Conservation (phyloP, 768 basidiomycete species). For the Suillus sp. region DNA sequence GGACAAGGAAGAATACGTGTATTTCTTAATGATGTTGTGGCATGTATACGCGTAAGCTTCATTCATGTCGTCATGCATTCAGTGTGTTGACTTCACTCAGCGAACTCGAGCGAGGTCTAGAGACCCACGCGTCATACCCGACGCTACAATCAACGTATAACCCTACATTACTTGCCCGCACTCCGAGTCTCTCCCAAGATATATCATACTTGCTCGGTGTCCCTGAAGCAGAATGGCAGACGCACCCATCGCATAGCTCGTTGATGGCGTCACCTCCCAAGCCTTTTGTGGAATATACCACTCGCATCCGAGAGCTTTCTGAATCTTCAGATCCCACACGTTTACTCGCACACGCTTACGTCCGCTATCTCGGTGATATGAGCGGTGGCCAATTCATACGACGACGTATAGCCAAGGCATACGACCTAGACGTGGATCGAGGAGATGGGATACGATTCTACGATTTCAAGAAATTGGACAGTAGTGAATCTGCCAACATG, state of each 20-base stretch:
- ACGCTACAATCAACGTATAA: slow-evolving; percentile 71
- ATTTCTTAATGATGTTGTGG: slow-evolving; percentile 78
- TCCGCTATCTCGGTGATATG: slow-evolving; percentile 81
- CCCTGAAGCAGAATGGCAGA: slow-evolving; percentile 53
- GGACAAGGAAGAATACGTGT: slow-evolving; percentile 63
- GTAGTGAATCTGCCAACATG: slow-evolving; percentile 45
- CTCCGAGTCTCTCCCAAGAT: slow-evolving; percentile 61
- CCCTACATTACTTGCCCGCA: slow-evolving; percentile 66
- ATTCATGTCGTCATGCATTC: slow-evolving; percentile 4
- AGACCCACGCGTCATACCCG: slow-evolving; percentile 60
- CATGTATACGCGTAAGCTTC: slow-evolving; percentile 70
- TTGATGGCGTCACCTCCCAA: slow-evolving; percentile 50
- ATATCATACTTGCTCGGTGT: slow-evolving; percentile 62
- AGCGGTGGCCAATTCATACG: slow-evolving; percentile 77
- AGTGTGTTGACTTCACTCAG: slow-evolving; percentile 32
- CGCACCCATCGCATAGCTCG: slow-evolving; percentile 52
- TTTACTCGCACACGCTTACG: slow-evolving; percentile 78
- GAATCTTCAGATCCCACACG: slow-evolving; percentile 44
- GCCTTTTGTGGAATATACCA: slow-evolving; percentile 52
- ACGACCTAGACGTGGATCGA: slow-evolving; percentile 53
- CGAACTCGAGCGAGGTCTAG: slow-evolving; percentile 57
- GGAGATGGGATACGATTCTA: slow-evolving; percentile 68
- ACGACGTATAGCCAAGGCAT: slow-evolving; percentile 64
- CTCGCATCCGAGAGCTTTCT: slow-evolving; percentile 52
- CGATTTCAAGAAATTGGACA: slow-evolving; percentile 59